These are phyloP conservation scores for Starmerella kuoi DNA, from an alignment of 805 yeast genomes.

Conservation along the genomic window DNA sequence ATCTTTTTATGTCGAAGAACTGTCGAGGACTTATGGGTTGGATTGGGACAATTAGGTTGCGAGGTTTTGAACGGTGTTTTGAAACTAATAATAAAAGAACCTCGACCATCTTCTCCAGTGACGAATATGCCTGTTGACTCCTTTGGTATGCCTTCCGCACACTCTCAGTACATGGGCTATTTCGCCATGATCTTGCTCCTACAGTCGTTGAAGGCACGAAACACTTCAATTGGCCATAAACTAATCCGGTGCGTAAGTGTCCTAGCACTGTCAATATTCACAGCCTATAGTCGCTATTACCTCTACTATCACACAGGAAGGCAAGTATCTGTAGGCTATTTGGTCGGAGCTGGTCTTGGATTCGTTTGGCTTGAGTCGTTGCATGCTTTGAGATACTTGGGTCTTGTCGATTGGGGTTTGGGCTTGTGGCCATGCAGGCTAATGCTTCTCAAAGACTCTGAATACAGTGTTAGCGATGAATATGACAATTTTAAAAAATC, in stretches of 20 bases:
- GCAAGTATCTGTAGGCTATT: conserved; percentile 66
- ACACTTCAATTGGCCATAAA: conserved; percentile 15
- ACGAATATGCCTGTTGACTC: conserved; percentile 35
- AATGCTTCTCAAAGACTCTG: conserved; percentile 31
- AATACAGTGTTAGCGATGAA: conserved; percentile 28
- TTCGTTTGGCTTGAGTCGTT: conserved; percentile 42
- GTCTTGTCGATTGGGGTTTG: conserved; percentile 54
- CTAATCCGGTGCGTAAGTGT: conserved; percentile 22
- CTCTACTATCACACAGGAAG: conserved; percentile 59
- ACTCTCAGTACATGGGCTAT: conserved; percentile 90
- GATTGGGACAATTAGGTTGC: conserved; percentile 72
- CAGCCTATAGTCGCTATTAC: conserved; percentile 62
- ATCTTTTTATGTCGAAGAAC: conserved; percentile 78
- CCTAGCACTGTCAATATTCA: conserved; percentile 29
- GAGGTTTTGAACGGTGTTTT: conserved; percentile 60
- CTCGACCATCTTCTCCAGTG: conserved; percentile 46
- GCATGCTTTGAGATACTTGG: conserved; percentile 48
- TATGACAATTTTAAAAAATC: conserved; percentile 20
- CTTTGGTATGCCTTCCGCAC: conserved; percentile 97
- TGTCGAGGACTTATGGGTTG: conserved; percentile 69
- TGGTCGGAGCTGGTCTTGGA: conserved; percentile 52
- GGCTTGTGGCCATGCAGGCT: conserved; percentile 41
- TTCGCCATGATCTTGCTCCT: conserved; percentile 34
- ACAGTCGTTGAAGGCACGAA: conserved; percentile 24
- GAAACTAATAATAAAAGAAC: conserved; percentile 52